A percentile compares a stretch with the other conserved stretches of the same genome.
Conservation (phyloP, 305 asterid genomes). For the Striga hermonthica region DNA sequence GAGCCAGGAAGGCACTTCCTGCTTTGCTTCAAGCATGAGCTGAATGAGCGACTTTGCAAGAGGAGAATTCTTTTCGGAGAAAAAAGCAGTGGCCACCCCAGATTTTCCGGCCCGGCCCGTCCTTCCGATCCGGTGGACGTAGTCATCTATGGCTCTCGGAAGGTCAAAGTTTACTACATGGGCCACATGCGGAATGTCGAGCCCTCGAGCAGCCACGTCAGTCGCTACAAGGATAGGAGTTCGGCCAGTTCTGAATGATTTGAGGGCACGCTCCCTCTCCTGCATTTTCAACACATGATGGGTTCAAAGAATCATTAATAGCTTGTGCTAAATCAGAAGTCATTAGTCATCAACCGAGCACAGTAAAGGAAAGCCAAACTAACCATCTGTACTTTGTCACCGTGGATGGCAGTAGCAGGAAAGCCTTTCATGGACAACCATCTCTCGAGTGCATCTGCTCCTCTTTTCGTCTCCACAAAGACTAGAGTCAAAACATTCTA, state of each 20-base stretch:
- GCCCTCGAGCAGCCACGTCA: conserved; percentile 74
- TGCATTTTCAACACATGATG: conserved; percentile 22
- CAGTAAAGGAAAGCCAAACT: conserved; percentile 20
- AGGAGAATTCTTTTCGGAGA: conserved; percentile 52
- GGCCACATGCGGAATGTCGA: conserved; percentile 72
- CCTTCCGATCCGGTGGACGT: conserved; percentile 82
- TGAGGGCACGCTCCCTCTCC: conserved; percentile 71
- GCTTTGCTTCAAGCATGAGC: conserved; percentile 66
- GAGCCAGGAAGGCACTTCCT: conserved; percentile 64
- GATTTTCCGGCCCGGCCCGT: conserved; percentile 92
- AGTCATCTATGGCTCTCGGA: conserved; percentile 58
- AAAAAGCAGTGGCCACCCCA: conserved; percentile 74
- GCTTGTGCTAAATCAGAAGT: neutral
- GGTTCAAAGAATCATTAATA: too few relatives aligned
- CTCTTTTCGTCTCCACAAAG: conserved; percentile 78
- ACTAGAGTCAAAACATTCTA: conserved; percentile 54
- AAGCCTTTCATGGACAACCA: conserved; percentile 56
- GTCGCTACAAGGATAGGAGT: conserved; percentile 78
- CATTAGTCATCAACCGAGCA: neutral
- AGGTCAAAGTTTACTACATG: conserved; percentile 72
- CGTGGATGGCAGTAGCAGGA: conserved; percentile 68
- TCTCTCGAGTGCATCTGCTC: conserved; percentile 59
- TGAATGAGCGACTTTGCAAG: conserved; percentile 57
- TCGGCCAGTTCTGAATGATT: conserved; percentile 51
- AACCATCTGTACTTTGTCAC: conserved; percentile 72